Conservation (phyloP, 2,329 filamentous ascomycete genomes). For the Colletotrichum chlorophyti region DNA sequence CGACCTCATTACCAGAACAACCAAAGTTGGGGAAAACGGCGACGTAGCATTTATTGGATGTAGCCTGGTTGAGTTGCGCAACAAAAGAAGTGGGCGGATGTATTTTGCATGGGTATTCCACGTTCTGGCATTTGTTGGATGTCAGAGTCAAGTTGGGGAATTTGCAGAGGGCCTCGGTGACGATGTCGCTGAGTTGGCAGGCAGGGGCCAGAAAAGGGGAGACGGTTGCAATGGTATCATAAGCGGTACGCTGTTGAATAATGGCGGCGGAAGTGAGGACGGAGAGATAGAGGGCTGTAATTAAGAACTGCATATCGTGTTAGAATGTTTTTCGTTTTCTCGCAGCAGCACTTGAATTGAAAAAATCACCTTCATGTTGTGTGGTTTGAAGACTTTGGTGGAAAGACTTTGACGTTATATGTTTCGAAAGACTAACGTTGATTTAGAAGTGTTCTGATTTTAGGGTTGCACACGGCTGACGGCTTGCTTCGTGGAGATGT, state of each 20-base stretch:
- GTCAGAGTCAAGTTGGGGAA: not conserved
- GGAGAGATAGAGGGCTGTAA: not conserved
- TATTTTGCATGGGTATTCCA: not conserved
- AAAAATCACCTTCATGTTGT: not conserved
- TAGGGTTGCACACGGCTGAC: too few species aligned
- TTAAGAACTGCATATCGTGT: not conserved
- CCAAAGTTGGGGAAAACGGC: not conserved
- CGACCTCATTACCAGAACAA: not conserved
- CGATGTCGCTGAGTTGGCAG: not conserved
- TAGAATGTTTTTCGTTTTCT: not conserved
- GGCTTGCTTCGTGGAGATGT: too few species aligned
- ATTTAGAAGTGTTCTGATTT: too few species aligned
- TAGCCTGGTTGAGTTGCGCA: not conserved
- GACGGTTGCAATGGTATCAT: not conserved
- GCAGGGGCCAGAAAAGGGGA: not conserved
- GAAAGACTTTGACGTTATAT: too few species aligned
- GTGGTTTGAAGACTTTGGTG: too few species aligned
- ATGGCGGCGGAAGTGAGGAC: not conserved
- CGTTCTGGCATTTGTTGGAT: not conserved
- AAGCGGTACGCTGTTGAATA: not conserved
- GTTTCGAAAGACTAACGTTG: too few species aligned
- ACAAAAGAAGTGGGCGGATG: not conserved
- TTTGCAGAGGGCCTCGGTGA: not conserved
- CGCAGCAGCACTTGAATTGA: not conserved
- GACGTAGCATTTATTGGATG: not conserved